Base-by-base conservation (phyloP, 148 eudicot species). In the Cornus suecica region DNA sequence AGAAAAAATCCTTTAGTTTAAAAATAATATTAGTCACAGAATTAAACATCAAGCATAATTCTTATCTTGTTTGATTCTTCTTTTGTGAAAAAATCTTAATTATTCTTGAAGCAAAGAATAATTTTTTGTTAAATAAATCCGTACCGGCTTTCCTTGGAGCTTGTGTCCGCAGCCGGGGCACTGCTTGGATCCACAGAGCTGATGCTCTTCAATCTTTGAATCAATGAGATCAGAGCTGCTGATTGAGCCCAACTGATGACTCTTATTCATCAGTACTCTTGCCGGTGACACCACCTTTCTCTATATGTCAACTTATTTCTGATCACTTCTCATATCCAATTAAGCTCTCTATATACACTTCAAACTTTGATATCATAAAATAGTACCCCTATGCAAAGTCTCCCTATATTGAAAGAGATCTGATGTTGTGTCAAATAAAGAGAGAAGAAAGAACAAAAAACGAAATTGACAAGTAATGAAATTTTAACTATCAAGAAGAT, bases 141-240 rank as follows among this genome's bases (percentile, higher is more conserved):
- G 65, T 95, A 95, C 99, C 86, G 97, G 94, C 80, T 90, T 91
- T 78, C 90, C 90, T 75, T 94, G 90, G 31, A 95, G 93, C 82
- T 81, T 91, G 80, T 95, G 99, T 22, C 99, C 99, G 60, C 99
- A 95, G 42, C 97, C 90, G 31, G 97, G 99, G 78, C 99, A 95
- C 54, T 90, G 97, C 69, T 87, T 91, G 42, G 97, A 88, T 84
- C 94, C 99, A 79, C 97, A 88, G 2, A 91, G 80, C 64, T 95
- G 97, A 77, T 95, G 99, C 80, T 95, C 97, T 76, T 95, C 99
- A 66, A 95, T 97, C 83, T 93, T 95, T 15, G 97, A 92, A 79
- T 95, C 99, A 60, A 95, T 95, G 45, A 95, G 94, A 88, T 93
- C 97, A 65, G 88, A 83, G 68, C 87, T 85, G 82, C 91, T 89